Conservation (phyloP, 2,329 filamentous ascomycete genomes). For the Venturiaceae sp. region DNA sequence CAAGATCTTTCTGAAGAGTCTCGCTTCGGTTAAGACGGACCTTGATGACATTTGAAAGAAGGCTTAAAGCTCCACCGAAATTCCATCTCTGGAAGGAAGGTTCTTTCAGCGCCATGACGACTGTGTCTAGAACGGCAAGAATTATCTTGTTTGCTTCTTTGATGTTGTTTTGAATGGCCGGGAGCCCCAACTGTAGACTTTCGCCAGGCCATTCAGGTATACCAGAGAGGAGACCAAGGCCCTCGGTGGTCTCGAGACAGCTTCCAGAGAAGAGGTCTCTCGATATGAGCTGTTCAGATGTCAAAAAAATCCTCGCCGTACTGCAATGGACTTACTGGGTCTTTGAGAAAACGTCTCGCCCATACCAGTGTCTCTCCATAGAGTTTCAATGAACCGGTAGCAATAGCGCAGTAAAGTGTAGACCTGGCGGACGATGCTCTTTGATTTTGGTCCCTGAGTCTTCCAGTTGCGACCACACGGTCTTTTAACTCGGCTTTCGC, state of each 20-base stretch:
- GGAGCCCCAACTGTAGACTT: background rate
- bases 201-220: slow-evolving; percentile 9
- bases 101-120: slow-evolving; percentile 19
- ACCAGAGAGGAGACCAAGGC: slow-evolving; percentile 16
- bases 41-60: slow-evolving; percentile 12
- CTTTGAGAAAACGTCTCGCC: slow-evolving; percentile 26
- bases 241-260: slow-evolving; percentile 15
- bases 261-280: slow-evolving; percentile 15
- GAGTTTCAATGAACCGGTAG: slow-evolving; percentile 21
- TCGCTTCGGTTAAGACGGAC: slow-evolving; percentile 10
- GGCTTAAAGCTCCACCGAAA: slow-evolving; percentile 10
- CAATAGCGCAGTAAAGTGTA: slow-evolving; percentile 19
- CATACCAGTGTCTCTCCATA: slow-evolving; percentile 22
- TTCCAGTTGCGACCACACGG: background rate
- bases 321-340: slow-evolving; percentile 18
- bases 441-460: slow-evolving; percentile 15
- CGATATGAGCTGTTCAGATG: slow-evolving; percentile 12
- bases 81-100: slow-evolving; percentile 18
- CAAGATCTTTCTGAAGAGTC: slow-evolving; percentile 11
- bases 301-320: too few species aligned
- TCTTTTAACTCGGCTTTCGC: background rate
- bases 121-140: slow-evolving; percentile 18
- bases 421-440: slow-evolving; percentile 20
- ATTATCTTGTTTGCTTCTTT: slow-evolving; percentile 20
- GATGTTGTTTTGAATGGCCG: slow-evolving; percentile 11